phyloP scores from a whole-genome alignment of 2,329 filamentous ascomycete species.

The Kalaharituber pfeilii region DNA sequence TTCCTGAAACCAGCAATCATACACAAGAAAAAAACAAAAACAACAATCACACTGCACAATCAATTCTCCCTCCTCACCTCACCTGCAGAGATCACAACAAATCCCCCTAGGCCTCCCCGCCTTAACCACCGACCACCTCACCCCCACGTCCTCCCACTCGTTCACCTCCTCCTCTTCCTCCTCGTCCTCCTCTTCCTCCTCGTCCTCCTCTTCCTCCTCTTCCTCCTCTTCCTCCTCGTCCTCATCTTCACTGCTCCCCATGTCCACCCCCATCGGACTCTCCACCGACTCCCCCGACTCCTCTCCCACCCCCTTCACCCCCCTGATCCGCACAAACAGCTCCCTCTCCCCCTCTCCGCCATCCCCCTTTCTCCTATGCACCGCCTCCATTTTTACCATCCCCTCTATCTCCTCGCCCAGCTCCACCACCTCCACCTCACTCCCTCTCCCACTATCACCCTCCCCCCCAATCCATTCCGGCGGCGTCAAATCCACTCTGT shows the following conservation, averaged over 20 bases:
- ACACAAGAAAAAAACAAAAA: slow-evolving; percentile 1
- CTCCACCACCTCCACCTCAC: too few species aligned
- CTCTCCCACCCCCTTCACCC: not conserved
- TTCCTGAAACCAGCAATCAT: not conserved
- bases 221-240: slow-evolving; percentile 1
- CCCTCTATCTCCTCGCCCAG: not conserved
- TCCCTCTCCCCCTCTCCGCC: too few species aligned
- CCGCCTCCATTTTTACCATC: not conserved
- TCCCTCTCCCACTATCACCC: too few species aligned
- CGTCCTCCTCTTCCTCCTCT: not conserved
- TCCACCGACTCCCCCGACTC: not conserved
- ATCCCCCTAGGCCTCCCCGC: too few species aligned
- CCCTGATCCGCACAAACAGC: too few species aligned
- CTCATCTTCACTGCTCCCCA: not conserved
- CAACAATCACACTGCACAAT: too few species aligned
- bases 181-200: slow-evolving; percentile 1
- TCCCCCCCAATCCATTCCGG: too few species aligned
- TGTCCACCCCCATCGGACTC: not conserved
- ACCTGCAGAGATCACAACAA: too few species aligned
- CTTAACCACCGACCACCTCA: not conserved
- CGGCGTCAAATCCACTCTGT: too few species aligned
- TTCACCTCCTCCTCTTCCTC: slow-evolving; percentile 3
- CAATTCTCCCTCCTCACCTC: too few species aligned
- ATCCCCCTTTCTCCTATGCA: not conserved
- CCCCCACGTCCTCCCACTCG: not conserved